Evolutionary conservation across 1,139 yeast species (phyloP).

Genomic region (Diutina siamensis): DNA sequence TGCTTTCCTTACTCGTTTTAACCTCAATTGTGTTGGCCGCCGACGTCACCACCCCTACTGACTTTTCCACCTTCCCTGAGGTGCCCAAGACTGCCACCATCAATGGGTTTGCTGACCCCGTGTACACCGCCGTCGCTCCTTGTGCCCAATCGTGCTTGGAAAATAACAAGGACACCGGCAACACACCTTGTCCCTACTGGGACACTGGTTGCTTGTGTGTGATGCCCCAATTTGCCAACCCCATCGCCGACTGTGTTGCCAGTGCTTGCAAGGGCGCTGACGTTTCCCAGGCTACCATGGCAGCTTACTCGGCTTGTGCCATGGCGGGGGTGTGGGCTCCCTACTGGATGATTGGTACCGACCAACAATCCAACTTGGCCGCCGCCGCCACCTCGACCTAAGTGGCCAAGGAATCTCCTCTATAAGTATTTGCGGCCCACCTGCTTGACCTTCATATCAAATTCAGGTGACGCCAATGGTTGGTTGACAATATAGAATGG

Average conservation of each 20-base stretch:
- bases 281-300: background rate
- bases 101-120: constrained; percentile 6
- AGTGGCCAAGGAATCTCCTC: too few species aligned
- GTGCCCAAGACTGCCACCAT: constrained; percentile 4
- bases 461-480: constrained; percentile 61
- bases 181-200: constrained; percentile 5
- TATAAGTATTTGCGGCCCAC: constrained; percentile 64
- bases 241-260: constrained; percentile 1
- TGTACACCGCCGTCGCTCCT: constrained; percentile 1
- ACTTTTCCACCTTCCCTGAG: constrained; percentile 1
- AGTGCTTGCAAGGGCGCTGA: background rate
- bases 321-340: constrained; percentile 2
- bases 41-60: background rate
- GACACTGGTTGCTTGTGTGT: constrained; percentile 5
- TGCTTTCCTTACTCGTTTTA: background rate
- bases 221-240: constrained; percentile 2
- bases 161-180: constrained; percentile 3
- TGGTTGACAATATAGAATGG: constrained; percentile 79
- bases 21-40: constrained; percentile 1
- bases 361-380: background rate
- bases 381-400: constrained; percentile 1
- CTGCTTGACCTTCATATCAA: constrained; percentile 63
- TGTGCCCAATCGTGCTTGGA: background rate
- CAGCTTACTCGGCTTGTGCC: background rate
- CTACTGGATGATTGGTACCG: constrained; percentile 2